Conservation (phyloP, 331 rosid genomes). For the Prunus yedoensis region DNA sequence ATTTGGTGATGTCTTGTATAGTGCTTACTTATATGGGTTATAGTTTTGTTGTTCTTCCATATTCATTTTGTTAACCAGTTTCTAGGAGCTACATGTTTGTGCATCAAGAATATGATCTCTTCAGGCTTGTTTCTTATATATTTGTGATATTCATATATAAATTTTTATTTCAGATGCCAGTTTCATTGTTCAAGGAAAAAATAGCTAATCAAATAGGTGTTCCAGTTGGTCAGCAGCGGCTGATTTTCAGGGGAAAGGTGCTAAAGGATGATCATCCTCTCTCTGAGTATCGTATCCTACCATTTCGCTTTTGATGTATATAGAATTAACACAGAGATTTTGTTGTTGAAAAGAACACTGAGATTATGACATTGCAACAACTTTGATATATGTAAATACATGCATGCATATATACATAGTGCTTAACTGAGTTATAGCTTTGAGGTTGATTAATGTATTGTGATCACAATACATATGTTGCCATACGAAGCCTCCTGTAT, state of each 20-base stretch:
- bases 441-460: neutral
- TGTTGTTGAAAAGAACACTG: neutral
- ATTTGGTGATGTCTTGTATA: neutral
- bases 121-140: neutral
- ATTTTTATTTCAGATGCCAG: conserved; percentile 61
- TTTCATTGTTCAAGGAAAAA: conserved; percentile 78
- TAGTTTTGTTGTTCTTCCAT: neutral
- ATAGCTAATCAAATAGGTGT: conserved; percentile 73
- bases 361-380: neutral
- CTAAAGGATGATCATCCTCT: conserved; percentile 82
- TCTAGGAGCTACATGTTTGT: neutral
- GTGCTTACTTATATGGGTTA: neutral
- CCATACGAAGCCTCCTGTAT: neutral
- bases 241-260: conserved; percentile 95
- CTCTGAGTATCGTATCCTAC: conserved; percentile 91
- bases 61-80: neutral
- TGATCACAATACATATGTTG: neutral
- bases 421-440: neutral
- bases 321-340: neutral
- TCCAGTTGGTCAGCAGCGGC: conserved; percentile 84
- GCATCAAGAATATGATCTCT: neutral
- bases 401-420: neutral
- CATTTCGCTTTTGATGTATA: neutral
- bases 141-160: neutral
- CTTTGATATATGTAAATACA: neutral